Conservation (phyloP, 2,329 filamentous ascomycete genomes). For the Aspergillus melleus region DNA sequence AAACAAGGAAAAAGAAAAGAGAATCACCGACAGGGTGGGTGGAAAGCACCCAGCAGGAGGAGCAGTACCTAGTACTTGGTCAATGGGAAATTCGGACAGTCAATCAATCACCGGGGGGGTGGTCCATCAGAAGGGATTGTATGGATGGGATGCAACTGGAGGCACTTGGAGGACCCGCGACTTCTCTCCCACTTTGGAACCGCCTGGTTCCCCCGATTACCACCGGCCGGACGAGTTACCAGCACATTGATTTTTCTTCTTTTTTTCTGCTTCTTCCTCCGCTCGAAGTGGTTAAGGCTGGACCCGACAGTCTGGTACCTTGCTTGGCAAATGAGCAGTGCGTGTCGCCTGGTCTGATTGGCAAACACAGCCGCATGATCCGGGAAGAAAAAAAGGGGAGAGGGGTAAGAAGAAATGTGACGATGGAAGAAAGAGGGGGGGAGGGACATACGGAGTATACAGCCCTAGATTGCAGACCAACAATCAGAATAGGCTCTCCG, state of each 20-base stretch:
- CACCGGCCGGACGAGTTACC: constrained; percentile 13
- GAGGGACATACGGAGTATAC: no score
- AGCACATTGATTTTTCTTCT: constrained; percentile 12
- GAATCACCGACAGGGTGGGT: not conserved
- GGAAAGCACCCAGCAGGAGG: not conserved
- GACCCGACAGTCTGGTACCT: constrained; percentile 36
- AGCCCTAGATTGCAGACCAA: no score
- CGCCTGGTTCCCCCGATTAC: constrained; percentile 15
- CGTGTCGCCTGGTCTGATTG: constrained; percentile 29
- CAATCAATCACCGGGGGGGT: not conserved
- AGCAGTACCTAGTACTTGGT: not conserved
- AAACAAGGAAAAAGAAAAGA: constrained; percentile 1
- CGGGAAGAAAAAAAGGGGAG: constrained; percentile 5
- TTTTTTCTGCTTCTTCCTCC: constrained; percentile 8
- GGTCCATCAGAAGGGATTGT: not conserved
- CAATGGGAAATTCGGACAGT: constrained; percentile 11
- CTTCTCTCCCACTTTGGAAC: no score
- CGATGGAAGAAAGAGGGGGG: not conserved
- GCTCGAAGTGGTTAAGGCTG: constrained; percentile 26
- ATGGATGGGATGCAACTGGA: constrained; percentile 4
- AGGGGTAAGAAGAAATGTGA: constrained; percentile 4
- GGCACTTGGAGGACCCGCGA: constrained; percentile 1
- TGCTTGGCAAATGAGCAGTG: constrained; percentile 36
- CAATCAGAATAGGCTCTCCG: not conserved
- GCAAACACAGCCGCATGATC: constrained; percentile 30